These are phyloP conservation scores for Fusarium newnesense DNA, from an alignment of 2,329 filamentous ascomycete genomes.

Conservation along the genomic window DNA sequence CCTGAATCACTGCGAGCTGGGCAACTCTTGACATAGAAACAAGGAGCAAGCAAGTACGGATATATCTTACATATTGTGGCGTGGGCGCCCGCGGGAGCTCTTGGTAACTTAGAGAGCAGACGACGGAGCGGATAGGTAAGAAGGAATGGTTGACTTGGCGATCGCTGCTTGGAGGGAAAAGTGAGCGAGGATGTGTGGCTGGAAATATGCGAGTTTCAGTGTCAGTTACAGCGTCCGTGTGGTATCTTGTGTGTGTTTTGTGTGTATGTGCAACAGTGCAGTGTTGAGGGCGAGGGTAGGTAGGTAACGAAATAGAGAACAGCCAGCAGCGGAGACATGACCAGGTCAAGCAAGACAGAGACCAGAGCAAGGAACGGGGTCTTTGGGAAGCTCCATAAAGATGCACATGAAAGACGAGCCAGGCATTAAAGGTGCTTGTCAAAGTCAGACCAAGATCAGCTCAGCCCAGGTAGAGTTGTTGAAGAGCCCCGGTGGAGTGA, in stretches of 20 bases:
- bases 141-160: constrained; percentile 11
- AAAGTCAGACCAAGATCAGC: constrained; percentile 30
- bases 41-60: constrained; percentile 8
- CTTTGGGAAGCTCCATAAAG: constrained; percentile 23
- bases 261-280: constrained; percentile 27
- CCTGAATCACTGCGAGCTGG: constrained; percentile 3
- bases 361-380: constrained; percentile 24
- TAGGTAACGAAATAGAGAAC: constrained; percentile 24
- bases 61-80: constrained; percentile 51
- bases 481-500: constrained; percentile 29
- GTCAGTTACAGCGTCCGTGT: constrained; percentile 36
- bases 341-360: constrained; percentile 6
- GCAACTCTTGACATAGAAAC: constrained; percentile 5
- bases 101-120: constrained; percentile 32
- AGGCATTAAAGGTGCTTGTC: constrained; percentile 25
- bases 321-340: constrained; percentile 17
- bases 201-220: constrained; percentile 36
- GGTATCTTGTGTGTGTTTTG: constrained; percentile 31
- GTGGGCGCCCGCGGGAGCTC: constrained; percentile 40
- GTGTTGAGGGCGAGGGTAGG: constrained; percentile 23
- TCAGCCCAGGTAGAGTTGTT: constrained; percentile 12
- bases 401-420: constrained; percentile 5
- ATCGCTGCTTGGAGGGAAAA: constrained; percentile 11
- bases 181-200: constrained; percentile 35
- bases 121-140: constrained; percentile 17